Base-by-base conservation (phyloP, 208 protist genomes). In the Phytomonas francai region DNA sequence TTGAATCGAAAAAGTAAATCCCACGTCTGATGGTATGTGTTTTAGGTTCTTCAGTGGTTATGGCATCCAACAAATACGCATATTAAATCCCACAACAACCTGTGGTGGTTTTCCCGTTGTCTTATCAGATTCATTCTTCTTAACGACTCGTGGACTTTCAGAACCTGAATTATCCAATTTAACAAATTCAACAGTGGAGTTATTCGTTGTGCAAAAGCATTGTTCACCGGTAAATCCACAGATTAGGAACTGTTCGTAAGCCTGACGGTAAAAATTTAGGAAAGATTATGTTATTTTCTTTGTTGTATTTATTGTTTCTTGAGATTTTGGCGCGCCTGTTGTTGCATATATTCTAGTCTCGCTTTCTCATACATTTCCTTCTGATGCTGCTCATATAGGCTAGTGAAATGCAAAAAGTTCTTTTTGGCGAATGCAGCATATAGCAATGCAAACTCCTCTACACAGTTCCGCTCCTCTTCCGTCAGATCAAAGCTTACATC, bases 371-470 rank as follows among this genome's bases (percentile, higher is more conserved):
- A 77, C 83, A 88, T 81, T 57, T 91, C 85, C 5, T 77, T 71
- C 67, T 93, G 87, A 33, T 91, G 76, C 59, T 89, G 81, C 45
- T 93, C 83, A 65, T 91, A 93, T 14, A 95, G 75, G 31, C 71
- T 77, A 49, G 67, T 80, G 57, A 87, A 89, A 22, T 93, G 83
- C 5, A 83, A 49, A 59, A 89, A 92, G 25, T 70, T 74, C 30
- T 81, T 82, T 67, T 88, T 86, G 39, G 72, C 71, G 63, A 79
- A 92, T 6, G 73, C 70, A 33, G 84, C 78, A 71, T 95, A 93
- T 14, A 95, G 75, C 32, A 88, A 66, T 12, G 89, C 83, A 65
- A 86, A 95, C 77, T 95, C 86, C 65, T 91, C 83, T 31, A 93
- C 87, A 67, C 89, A 95, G 22, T 71, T 62, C 30, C 81, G 76